Conservation (phyloP, 345 rosid genomes). For the Noccaea bulbosa region DNA sequence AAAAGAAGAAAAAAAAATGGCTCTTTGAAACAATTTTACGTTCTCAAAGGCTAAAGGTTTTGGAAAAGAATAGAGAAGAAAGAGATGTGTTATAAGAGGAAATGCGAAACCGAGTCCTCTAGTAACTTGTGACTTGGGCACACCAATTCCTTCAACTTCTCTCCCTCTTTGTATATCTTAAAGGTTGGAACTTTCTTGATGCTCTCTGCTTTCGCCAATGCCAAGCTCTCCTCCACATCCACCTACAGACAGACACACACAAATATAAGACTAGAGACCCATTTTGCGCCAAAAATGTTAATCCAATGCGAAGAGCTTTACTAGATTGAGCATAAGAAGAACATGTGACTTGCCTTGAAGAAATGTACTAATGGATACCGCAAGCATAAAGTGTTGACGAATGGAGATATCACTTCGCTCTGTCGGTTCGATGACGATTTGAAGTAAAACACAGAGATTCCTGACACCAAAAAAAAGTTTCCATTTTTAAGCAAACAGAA, state of each 20-base stretch:
- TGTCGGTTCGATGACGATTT: slow-evolving; percentile 42
- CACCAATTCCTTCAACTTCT: slow-evolving; percentile 73
- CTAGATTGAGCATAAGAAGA: slow-evolving; percentile 41
- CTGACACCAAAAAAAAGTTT: slow-evolving; percentile 36
- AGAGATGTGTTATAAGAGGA: slow-evolving; percentile 46
- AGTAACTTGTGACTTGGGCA: slow-evolving; percentile 67
- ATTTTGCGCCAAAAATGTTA: not conserved
- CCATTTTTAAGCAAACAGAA: not conserved
- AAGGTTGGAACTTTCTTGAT: slow-evolving; percentile 78
- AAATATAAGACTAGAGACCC: not conserved
- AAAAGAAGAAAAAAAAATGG: not conserved
- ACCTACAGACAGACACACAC: slow-evolving; percentile 48
- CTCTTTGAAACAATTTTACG: slow-evolving; percentile 27
- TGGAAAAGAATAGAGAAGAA: slow-evolving; percentile 8
- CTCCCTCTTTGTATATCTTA: slow-evolving; percentile 73
- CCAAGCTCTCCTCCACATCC: slow-evolving; percentile 65
- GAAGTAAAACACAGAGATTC: slow-evolving; percentile 47
- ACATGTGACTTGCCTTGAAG: slow-evolving; percentile 42
- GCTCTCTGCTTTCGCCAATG: slow-evolving; percentile 63
- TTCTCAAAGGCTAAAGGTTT: slow-evolving; percentile 21
- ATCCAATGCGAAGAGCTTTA: not conserved
- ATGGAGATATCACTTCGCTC: slow-evolving; percentile 42
- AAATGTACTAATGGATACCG: slow-evolving; percentile 46
- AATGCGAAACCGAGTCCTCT: slow-evolving; percentile 67
- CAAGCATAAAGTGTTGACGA: slow-evolving; percentile 43